Conservation (phyloP, 225 moss, liverwort and hornwort species). For the Climacium dendroides region DNA sequence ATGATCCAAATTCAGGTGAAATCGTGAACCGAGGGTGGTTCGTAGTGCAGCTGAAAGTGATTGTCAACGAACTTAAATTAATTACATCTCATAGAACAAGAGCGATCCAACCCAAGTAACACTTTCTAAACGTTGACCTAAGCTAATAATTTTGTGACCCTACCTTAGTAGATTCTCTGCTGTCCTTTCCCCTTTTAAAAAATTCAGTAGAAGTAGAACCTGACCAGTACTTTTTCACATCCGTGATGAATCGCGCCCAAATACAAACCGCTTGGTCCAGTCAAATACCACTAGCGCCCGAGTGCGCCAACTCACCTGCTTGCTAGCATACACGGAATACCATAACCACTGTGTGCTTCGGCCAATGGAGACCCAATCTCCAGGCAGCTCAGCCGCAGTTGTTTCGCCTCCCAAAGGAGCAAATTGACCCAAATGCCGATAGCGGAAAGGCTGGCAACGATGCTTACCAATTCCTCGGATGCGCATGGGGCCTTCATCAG, state of each 20-base stretch:
- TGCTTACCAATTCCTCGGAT: slow-evolving; percentile 62
- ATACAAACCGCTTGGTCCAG: slow-evolving; percentile 68
- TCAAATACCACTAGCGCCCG: slow-evolving; percentile 65
- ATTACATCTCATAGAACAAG: neutral
- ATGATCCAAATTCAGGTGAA: neutral
- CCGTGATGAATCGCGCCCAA: slow-evolving; percentile 76
- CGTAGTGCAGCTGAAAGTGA: neutral
- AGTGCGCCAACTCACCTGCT: slow-evolving; percentile 89
- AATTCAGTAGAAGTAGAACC: neutral
- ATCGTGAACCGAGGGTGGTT: neutral
- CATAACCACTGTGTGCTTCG: slow-evolving; percentile 96
- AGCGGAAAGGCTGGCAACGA: slow-evolving; percentile 63
- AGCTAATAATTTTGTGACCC: neutral
- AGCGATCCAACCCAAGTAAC: neutral
- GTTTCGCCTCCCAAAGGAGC: slow-evolving; percentile 90
- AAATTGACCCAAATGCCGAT: slow-evolving; percentile 87
- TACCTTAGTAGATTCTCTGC: neutral
- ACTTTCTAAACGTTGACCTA: neutral
- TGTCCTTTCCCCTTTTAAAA: neutral
- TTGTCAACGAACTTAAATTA: neutral
- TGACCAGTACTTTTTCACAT: slow-evolving; percentile 18
- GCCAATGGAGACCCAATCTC: slow-evolving; percentile 98
- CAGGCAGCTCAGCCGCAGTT: slow-evolving; percentile 80
- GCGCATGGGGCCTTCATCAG: slow-evolving; percentile 64
- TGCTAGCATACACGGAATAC: slow-evolving; percentile 96